Evolutionary conservation across 441 rosid species (phyloP), one percentile per base, ranked within the genome.

Genomic region (Dalechampia spathulata): DNA sequence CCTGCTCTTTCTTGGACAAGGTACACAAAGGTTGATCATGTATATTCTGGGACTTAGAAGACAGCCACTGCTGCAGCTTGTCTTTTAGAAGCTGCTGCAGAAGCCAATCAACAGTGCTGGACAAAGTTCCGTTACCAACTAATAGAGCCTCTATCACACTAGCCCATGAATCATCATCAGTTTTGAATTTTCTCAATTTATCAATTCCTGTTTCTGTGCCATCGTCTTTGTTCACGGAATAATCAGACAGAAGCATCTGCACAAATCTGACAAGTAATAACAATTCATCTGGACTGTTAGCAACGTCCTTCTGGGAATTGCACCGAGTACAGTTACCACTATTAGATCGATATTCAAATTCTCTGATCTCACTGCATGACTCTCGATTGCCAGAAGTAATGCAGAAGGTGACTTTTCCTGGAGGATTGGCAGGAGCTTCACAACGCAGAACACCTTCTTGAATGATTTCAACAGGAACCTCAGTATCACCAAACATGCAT

Each of bases 1-100:
- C 96, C 79, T 85, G 96, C 73, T 90, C 91, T 70, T 83, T 75
- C 83, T 81, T 93, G 67, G 99, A 82, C 79, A 87, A 77, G 62
- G 72, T 68, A 63, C 79, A 81, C 37, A 63, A 62, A 53, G 48
- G 53, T 55, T 68, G 73, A 58, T 71, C 66, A 63, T 61, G 50
- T 67, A 54, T 71, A 61, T 45, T 66, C 55, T 61, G 61, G 71
- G 81, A 61, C 72, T 82, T 85, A 55, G 64, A 72, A 46, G 83
- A 79, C 68, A 90, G 75, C 99, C 87, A 90, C 17, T 64, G 78
- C 38, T 71, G 80, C 67, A 93, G 64, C 65, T 87, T 79, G 72
- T 93, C 97, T 75, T 82, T 90, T 49, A 93, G 75, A 63, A 93
- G 87, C 65, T 85, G 85, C 57, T 85, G 78, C 70, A 93, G 77